A percentile compares a stretch with the other conserved stretches of the same genome.
Conservation (phyloP, 306 rosid species). For the Begonia masoniana region DNA sequence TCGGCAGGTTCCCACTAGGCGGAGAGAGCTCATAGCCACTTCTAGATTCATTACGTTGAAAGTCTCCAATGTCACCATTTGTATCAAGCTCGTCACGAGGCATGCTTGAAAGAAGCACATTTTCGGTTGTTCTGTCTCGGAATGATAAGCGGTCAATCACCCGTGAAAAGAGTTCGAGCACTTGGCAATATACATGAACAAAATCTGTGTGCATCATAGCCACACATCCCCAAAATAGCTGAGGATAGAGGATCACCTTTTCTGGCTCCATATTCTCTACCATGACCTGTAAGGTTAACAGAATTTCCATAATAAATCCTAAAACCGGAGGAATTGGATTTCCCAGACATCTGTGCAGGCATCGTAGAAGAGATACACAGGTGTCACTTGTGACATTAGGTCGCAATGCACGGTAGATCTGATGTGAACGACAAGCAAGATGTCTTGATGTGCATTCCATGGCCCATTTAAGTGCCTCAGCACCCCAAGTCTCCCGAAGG, state of each 20-base stretch:
- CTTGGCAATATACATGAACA: slow-evolving; percentile 96
- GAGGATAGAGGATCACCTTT: slow-evolving; percentile 97
- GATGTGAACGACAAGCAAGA: slow-evolving; percentile 98
- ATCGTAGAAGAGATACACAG: slow-evolving; percentile 88
- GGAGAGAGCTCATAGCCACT: slow-evolving; percentile 57
- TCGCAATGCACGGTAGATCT: slow-evolving; percentile 90
- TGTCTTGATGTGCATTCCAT: slow-evolving; percentile 99
- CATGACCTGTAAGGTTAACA: slow-evolving; percentile 97
- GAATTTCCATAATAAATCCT: slow-evolving; percentile 94
- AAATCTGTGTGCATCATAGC: slow-evolving; percentile 99
- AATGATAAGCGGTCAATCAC: slow-evolving; percentile 93
- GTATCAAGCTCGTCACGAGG: slow-evolving; percentile 81
- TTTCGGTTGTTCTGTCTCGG: slow-evolving; percentile 90
- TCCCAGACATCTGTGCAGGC: slow-evolving; percentile 93
- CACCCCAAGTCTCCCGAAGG: slow-evolving; percentile 98
- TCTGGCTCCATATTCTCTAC: slow-evolving; percentile 99
- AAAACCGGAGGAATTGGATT: slow-evolving; percentile 93
- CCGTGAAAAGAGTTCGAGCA: slow-evolving; percentile 89
- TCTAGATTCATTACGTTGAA: slow-evolving; percentile 77
- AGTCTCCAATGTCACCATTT: slow-evolving; percentile 43
- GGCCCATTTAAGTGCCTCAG: slow-evolving; percentile 96
- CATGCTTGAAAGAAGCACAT: slow-evolving; percentile 98
- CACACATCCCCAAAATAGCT: slow-evolving; percentile 98
- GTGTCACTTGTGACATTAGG: slow-evolving; percentile 97
- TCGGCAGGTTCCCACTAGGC: slow-evolving; percentile 65